phyloP scores from a whole-genome alignment of 78 protist species.

The Isochrysis galbana region DNA sequence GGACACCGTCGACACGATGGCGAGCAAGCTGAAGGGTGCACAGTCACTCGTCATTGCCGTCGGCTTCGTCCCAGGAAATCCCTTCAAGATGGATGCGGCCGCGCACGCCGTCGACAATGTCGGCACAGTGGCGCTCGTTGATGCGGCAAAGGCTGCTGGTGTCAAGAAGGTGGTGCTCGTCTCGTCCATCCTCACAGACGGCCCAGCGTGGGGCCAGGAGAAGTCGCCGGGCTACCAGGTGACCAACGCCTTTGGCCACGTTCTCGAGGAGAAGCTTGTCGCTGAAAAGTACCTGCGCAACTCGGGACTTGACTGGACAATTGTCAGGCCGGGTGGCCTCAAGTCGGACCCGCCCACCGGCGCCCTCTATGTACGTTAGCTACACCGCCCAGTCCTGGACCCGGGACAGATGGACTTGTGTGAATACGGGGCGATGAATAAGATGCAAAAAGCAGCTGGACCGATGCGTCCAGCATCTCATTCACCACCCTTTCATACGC shows the following conservation, averaged over 20 bases:
- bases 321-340: conserved; percentile 20
- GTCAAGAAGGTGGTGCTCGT: conserved; percentile 19
- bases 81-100: conserved; percentile 1
- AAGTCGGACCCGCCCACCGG: conserved; percentile 25
- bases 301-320: conserved; percentile 4
- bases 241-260: conserved; percentile 35
- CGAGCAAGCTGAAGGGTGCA: neutral
- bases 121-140: conserved; percentile 18
- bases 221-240: conserved; percentile 10
- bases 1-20: neutral
- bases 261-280: conserved; percentile 38
- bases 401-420: no score
- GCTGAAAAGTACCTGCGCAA: conserved; percentile 16
- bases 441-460: no score
- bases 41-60: neutral
- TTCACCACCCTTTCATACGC: no score
- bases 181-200: conserved; percentile 27
- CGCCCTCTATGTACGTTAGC: neutral
- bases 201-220: conserved; percentile 25
- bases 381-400: no score
- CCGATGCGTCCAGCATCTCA: no score
- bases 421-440: no score
- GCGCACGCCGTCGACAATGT: conserved; percentile 28
- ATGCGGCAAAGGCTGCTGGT: conserved; percentile 3
- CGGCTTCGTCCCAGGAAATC: conserved; percentile 25